Evolutionary conservation across 1,284 basidiomycete species (phyloP), one percentile per base, ranked within the genome.

Genomic region (Peniophora sp.): DNA sequence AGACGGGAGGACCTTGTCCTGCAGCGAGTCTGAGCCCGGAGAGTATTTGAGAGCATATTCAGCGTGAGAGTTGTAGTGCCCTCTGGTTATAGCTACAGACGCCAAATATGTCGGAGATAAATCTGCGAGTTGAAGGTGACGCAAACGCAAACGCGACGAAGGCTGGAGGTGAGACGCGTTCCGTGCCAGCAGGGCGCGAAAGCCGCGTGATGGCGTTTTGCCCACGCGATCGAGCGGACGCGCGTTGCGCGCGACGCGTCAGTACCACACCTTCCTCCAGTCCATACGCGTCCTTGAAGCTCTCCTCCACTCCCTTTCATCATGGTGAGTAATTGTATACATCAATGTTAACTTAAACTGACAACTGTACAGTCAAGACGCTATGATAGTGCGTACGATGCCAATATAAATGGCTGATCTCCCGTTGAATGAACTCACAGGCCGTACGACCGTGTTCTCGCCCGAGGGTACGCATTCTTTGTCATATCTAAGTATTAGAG

Each of bases 371-470:
- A 92, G 90, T 88, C 90, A 60, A 82, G 90, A 78, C 78, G 90
- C 74, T 93, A 93, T 68, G 90, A 93, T 67, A 91, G 89, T 92
- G 66, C 42, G 36, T 39, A n/a, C 24, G 32, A 36, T 50, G 45
- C 35, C 42, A 35, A 24, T 52, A 35, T 52, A 35, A 52, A 55
- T 61, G 17, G 61, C 50, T 32, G 27, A 52, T 56, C 55, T 55
- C 51, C 52, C 44, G 48, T 51, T 47, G 23, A 41, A 41, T 20
- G 18, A 11, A 56, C 45, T 52, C 47, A 15, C 64, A 90, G 87
- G 88, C 70, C 84, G 92, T 60, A 96, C 92, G 59, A 96, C 92
- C 50, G 95, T 94, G 73, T 96, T 96, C 79, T 95, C 92, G 52
- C 92, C 92, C 44, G 92, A 96, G 71, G 92, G 92, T 91, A 63